These are phyloP conservation scores for Ophioceras dolichostomum DNA, from an alignment of 2,329 filamentous ascomycete species.

Conservation along the genomic window DNA sequence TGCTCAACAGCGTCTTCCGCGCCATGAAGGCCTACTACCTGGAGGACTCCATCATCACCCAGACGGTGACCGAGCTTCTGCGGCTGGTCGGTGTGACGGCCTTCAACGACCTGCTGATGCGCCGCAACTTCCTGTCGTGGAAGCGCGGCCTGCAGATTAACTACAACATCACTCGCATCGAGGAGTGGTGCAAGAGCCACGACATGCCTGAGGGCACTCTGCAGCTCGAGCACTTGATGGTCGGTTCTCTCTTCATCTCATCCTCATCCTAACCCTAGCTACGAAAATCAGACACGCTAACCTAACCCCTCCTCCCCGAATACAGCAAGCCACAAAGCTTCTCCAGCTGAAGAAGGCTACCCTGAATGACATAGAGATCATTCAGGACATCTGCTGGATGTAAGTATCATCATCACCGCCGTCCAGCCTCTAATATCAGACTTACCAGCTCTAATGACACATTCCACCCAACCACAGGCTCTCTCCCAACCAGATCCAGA, in stretches of 20 bases:
- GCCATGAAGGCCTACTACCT: slow-evolving; percentile 99
- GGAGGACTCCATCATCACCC: slow-evolving; percentile 89
- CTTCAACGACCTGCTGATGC: slow-evolving; percentile 96
- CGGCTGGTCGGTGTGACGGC: slow-evolving; percentile 91
- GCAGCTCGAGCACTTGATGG: slow-evolving; percentile 96
- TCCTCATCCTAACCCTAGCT: slow-evolving; percentile 13
- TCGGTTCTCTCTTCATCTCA: slow-evolving; percentile 23
- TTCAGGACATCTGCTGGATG: slow-evolving; percentile 99
- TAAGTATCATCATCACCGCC: slow-evolving; percentile 36
- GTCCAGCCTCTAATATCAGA: slow-evolving; percentile 1
- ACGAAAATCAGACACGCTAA: not conserved
- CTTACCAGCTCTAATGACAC: too few species aligned
- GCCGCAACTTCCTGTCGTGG: slow-evolving; percentile 97
- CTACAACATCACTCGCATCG: slow-evolving; percentile 98
- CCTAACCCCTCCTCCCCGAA: not conserved
- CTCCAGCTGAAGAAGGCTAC: slow-evolving; percentile 98
- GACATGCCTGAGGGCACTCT: slow-evolving; percentile 98
- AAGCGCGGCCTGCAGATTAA: slow-evolving; percentile 99
- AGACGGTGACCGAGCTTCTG: slow-evolving; percentile 89
- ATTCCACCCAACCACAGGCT: slow-evolving; percentile 42
- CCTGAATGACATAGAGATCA: slow-evolving; percentile 97
- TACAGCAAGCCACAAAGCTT: slow-evolving; percentile 89
- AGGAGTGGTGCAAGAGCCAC: slow-evolving; percentile 99
- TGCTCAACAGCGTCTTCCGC: slow-evolving; percentile 94
- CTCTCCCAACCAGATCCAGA: slow-evolving; percentile 97